These are phyloP conservation scores for Nepenthes gracilis DNA, from an alignment of 148 eudicot genomes.

Conservation along the genomic window DNA sequence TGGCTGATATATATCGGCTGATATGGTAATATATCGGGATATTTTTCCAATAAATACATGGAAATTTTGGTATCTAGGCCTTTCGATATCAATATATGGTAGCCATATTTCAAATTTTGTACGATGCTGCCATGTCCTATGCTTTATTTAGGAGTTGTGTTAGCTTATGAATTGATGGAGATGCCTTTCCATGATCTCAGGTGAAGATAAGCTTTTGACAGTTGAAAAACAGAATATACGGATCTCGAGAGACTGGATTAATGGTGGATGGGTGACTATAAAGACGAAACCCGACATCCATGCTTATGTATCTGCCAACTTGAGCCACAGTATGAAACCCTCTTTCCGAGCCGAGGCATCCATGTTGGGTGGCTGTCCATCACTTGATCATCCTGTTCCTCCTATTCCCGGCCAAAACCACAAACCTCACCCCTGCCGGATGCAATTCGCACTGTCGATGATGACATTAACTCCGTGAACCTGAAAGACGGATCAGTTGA, in stretches of 20 bases:
- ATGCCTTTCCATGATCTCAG: slow-evolving; percentile 9
- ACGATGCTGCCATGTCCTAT: no score
- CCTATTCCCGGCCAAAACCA: not conserved
- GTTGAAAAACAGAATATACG: slow-evolving; percentile 14
- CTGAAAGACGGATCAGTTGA: not conserved
- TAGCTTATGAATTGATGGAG: not conserved
- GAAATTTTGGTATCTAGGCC: no score
- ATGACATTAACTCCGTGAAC: not conserved
- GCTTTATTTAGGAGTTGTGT: no score
- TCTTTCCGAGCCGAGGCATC: slow-evolving; percentile 3
- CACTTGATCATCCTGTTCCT: not conserved
- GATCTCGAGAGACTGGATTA: slow-evolving; percentile 36
- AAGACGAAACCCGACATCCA: slow-evolving; percentile 19
- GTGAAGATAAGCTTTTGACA: slow-evolving; percentile 13
- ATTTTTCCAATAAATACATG: no score
- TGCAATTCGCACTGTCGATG: not conserved
- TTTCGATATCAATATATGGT: no score
- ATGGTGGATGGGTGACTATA: slow-evolving; percentile 22
- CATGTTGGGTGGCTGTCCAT: not conserved
- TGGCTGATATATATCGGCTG: no score
- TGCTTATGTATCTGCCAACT: slow-evolving; percentile 10
- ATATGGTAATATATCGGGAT: no score
- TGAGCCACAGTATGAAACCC: not conserved
- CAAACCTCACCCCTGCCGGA: not conserved
- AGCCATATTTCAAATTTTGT: no score